These are phyloP conservation scores for Yamadazyma jaroonii DNA, from an alignment of 1,139 yeast genomes.

Conservation along the genomic window DNA sequence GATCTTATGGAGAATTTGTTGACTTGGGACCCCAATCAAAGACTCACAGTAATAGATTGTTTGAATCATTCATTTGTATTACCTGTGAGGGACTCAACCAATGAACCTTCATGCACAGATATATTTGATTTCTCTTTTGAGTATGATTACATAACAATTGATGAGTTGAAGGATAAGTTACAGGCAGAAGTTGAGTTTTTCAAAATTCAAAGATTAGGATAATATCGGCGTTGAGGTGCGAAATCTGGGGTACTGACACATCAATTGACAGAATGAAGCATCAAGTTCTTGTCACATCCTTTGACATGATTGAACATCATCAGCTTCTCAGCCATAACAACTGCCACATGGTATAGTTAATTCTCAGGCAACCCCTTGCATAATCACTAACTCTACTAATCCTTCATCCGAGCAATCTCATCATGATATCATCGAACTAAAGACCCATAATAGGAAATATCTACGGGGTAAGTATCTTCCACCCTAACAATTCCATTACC, in stretches of 20 bases:
- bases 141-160: conserved; percentile 28
- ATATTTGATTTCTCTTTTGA: conserved; percentile 67
- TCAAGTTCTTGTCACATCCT: not conserved
- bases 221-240: not conserved
- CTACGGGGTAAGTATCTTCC: too few relatives aligned
- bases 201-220: conserved; percentile 13
- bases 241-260: not conserved
- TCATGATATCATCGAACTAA: too few relatives aligned
- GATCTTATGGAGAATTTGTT: conserved; percentile 49
- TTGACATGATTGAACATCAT: too few relatives aligned
- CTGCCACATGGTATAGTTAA: too few relatives aligned
- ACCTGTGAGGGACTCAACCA: conserved; percentile 44
- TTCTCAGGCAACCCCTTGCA: too few relatives aligned
- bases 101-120: conserved; percentile 47
- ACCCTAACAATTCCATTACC: too few relatives aligned
- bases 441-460: too few relatives aligned
- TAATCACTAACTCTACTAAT: too few relatives aligned
- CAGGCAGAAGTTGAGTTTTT: conserved; percentile 43
- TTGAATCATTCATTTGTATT: conserved; percentile 51
- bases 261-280: not conserved
- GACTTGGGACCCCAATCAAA: conserved; percentile 55
- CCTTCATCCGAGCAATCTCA: too few relatives aligned
- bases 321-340: too few relatives aligned
- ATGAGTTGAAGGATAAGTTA: conserved; percentile 43
- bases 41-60: conserved; percentile 49